phyloP scores from a whole-genome alignment of 1,284 basidiomycete genomes.

The Microbotryum intermedium region DNA sequence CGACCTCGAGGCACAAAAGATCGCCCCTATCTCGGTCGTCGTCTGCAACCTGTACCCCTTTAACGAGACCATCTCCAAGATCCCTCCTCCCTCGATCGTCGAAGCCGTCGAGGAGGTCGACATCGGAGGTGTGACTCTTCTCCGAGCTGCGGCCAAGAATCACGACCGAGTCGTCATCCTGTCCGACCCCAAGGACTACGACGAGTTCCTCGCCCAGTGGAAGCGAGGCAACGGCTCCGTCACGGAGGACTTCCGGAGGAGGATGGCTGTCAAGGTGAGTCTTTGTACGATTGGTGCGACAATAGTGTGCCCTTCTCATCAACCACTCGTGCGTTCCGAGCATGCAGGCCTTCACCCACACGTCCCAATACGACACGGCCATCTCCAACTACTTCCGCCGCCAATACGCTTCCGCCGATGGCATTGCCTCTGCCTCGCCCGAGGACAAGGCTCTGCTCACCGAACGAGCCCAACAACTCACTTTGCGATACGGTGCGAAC shows the following conservation, averaged over 20 bases:
- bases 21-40: slow-evolving; percentile 84
- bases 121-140: slow-evolving; percentile 95
- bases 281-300: background rate
- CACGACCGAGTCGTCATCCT: slow-evolving; percentile 87
- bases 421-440: slow-evolving; percentile 43
- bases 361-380: slow-evolving; percentile 86
- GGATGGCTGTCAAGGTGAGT: slow-evolving; percentile 69
- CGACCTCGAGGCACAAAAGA: slow-evolving; percentile 70
- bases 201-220: slow-evolving; percentile 69
- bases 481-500: slow-evolving; percentile 92
- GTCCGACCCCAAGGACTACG: slow-evolving; percentile 90
- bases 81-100: slow-evolving; percentile 79
- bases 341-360: slow-evolving; percentile 78
- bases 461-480: slow-evolving; percentile 66
- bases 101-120: slow-evolving; percentile 97
- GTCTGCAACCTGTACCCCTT: slow-evolving; percentile 99
- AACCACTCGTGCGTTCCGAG: background rate
- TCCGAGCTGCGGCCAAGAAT: slow-evolving; percentile 97
- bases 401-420: slow-evolving; percentile 78
- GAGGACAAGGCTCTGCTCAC: slow-evolving; percentile 53
- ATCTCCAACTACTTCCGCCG: slow-evolving; percentile 96
- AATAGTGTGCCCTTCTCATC: background rate
- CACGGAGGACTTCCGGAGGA: slow-evolving; percentile 60
- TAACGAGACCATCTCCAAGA: slow-evolving; percentile 69
- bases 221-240: slow-evolving; percentile 59